These are phyloP conservation scores for Xylariaceae sp. DNA, from an alignment of 2,329 filamentous ascomycete species.

Conservation along the genomic window DNA sequence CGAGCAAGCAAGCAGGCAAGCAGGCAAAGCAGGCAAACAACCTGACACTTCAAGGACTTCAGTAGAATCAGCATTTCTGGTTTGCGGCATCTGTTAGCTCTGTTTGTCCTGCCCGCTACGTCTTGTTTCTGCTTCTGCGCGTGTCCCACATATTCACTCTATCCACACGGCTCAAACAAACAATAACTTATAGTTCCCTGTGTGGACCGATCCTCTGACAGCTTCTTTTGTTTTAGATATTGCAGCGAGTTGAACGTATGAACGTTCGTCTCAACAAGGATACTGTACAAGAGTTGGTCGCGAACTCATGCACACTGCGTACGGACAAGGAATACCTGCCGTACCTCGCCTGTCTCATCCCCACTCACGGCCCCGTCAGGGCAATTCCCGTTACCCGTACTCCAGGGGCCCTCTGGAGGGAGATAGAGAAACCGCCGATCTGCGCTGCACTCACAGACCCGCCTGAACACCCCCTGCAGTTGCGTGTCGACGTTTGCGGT, in stretches of 20 bases:
- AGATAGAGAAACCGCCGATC: conserved; percentile 11
- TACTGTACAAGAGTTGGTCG: conserved; percentile 8
- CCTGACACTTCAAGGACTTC: too few relatives aligned
- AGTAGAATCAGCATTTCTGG: not conserved
- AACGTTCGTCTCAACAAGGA: not conserved
- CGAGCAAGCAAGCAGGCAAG: not conserved
- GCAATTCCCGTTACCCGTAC: conserved; percentile 11
- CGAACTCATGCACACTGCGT: conserved; percentile 1
- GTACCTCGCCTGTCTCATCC: conserved; percentile 2
- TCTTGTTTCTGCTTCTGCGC: not conserved
- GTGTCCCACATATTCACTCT: not conserved
- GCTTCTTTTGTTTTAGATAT: not conserved
- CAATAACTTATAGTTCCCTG: not conserved
- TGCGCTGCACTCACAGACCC: not conserved
- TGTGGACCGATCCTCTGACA: not conserved
- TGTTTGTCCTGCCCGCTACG: not conserved
- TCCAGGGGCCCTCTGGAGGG: conserved; percentile 2
- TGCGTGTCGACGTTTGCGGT: conserved; percentile 15
- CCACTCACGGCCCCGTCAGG: conserved; percentile 24
- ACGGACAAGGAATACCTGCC: not conserved
- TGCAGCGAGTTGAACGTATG: not conserved
- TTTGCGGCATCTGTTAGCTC: not conserved
- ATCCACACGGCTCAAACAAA: not conserved
- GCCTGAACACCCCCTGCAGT: conserved; percentile 1
- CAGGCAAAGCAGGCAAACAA: not conserved